phyloP scores from a whole-genome alignment of 169 alveolate genomes.

The Cytauxzoon felis region DNA sequence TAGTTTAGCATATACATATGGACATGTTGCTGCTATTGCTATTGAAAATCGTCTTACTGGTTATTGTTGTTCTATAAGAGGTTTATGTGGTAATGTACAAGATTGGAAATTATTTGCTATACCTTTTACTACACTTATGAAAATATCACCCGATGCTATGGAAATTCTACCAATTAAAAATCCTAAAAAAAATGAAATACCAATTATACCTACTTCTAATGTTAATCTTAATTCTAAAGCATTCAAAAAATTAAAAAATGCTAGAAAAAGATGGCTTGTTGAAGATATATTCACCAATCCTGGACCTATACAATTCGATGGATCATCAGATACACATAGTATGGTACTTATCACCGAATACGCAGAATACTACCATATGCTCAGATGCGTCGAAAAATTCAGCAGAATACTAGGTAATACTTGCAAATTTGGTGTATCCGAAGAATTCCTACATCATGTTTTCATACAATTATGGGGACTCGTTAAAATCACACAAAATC shows the following conservation, averaged over 20 bases:
- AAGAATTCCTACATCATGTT: constrained; percentile 78
- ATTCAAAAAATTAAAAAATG: constrained; percentile 74
- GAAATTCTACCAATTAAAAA: constrained; percentile 37
- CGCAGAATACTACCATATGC: constrained; percentile 85
- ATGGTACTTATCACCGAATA: constrained; percentile 83
- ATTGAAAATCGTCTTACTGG: constrained; percentile 93
- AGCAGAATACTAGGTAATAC: constrained; percentile 77
- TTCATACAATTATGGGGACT: constrained; percentile 79
- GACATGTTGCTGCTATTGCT: constrained; percentile 90
- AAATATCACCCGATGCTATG: constrained; percentile 72
- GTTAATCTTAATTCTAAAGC: constrained; percentile 88
- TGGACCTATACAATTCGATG: constrained; percentile 94
- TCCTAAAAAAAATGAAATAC: constrained; percentile 74
- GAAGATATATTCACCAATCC: constrained; percentile 94
- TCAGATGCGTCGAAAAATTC: constrained; percentile 83
- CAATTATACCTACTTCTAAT: constrained; percentile 88
- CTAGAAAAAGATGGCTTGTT: constrained; percentile 84
- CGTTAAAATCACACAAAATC: constrained; percentile 64
- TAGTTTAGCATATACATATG: constrained; percentile 90
- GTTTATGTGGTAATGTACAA: constrained; percentile 81
- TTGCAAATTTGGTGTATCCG: constrained; percentile 86
- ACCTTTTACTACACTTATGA: constrained; percentile 86
- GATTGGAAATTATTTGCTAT: constrained; percentile 93
- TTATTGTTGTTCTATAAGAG: constrained; percentile 87
- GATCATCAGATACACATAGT: constrained; percentile 80